Evolutionary conservation across 2,329 filamentous ascomycete genomes (phyloP).

Genomic region (Apiospora malaysiana): DNA sequence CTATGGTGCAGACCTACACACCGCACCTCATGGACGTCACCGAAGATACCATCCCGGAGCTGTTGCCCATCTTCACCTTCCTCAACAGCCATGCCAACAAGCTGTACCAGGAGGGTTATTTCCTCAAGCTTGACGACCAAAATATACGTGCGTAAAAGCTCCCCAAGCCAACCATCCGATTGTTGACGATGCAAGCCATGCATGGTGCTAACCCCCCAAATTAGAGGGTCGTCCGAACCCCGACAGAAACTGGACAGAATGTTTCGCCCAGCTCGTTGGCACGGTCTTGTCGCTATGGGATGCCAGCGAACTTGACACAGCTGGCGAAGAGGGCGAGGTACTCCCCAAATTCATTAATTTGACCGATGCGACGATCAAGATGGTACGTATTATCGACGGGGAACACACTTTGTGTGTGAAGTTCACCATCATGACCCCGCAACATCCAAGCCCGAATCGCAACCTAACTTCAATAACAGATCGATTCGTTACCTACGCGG

Average conservation of each 20-base stretch:
- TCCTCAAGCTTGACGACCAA: slow-evolving; percentile 93
- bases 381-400: slow-evolving; percentile 63
- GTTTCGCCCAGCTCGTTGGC: slow-evolving; percentile 94
- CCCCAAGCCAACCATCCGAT: slow-evolving; percentile 21
- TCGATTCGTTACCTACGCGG: slow-evolving; percentile 87
- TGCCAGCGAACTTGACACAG: slow-evolving; percentile 86
- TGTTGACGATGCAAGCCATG: background rate
- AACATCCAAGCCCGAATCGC: background rate
- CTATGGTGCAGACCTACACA: slow-evolving; percentile 85
- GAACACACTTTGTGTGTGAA: background rate
- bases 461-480: slow-evolving; percentile 55
- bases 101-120: slow-evolving; percentile 97
- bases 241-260: slow-evolving; percentile 93
- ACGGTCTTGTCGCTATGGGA: slow-evolving; percentile 97
- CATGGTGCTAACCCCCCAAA: slow-evolving; percentile 16
- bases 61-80: slow-evolving; percentile 92
- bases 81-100: slow-evolving; percentile 96
- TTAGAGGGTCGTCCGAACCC: slow-evolving; percentile 84
- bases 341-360: slow-evolving; percentile 94
- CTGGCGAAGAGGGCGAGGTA: slow-evolving; percentile 83
- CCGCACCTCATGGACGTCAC: slow-evolving; percentile 85
- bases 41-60: slow-evolving; percentile 86
- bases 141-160: slow-evolving; percentile 74
- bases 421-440: background rate
- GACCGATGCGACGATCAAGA: slow-evolving; percentile 96